Evolutionary conservation across 768 basidiomycete genomes (phyloP), one percentile per base, ranked within the genome.

Genomic region (Crucibulum laeve): DNA sequence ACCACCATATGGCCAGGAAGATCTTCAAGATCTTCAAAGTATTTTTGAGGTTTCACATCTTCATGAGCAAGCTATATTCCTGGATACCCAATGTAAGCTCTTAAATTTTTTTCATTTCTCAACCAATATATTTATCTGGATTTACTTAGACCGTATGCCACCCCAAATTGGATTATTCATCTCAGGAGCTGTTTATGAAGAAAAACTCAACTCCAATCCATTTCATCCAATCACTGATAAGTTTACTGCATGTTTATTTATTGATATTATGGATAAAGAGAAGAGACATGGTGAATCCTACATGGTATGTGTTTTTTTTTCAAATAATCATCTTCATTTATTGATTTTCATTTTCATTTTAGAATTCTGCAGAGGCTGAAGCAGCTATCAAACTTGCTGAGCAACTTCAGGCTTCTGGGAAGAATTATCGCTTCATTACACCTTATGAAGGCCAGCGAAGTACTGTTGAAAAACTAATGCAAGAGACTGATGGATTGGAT

Each of bases 31-130:
- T 1, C 67, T 91, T 10, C 71, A 84, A 48, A 89, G 87, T 53
- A 76, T 91, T 7, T 91, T 91, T 76, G 88, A 91, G 47, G 56
- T 86, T n/a, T 38, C 62, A 0, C 84, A 91, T 54, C 67, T 92
- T 3, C 57, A 63, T 7, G 52, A 65, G 19, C 48, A 63, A 49
- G 66, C 71, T 2, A 46, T 77, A 3, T 80, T 91, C 48, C 67
- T 91, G 28, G 67, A 88, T 49, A 88, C 72, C 1, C 89, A 91
- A 62, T 91, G 90, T 88, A 58, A 53, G 77, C 28, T 52, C 59
- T 30, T 42, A 45, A 21, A 43, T 39, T 30, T 35, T 28, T 45
- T 19, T 23, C 1, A 39, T 38, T 18, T 44, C 19, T 25, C 58
- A 22, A 30, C 25, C 36, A 49, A 21, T 50, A 44, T 10, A 35